phyloP scores from a whole-genome alignment of 2,329 filamentous ascomycete species.

The Aspergillus sp. region DNA sequence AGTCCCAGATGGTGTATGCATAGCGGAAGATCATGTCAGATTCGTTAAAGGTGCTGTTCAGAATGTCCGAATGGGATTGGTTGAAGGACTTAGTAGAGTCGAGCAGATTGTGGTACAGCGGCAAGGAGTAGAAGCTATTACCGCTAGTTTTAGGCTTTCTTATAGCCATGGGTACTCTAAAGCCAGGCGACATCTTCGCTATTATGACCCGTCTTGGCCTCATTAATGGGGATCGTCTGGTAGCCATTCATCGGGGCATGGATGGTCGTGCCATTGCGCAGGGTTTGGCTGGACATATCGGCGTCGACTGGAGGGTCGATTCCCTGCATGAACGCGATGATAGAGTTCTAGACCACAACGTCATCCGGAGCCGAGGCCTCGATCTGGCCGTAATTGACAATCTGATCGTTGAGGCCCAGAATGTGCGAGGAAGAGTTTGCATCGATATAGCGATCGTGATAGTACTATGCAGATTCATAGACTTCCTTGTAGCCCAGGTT shows the following conservation, averaged over 20 bases:
- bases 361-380: slow-evolving; percentile 63
- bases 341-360: slow-evolving; percentile 70
- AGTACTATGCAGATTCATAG: slow-evolving; percentile 63
- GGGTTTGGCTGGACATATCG: slow-evolving; percentile 47
- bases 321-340: slow-evolving; percentile 70
- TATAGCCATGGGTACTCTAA: slow-evolving; percentile 48
- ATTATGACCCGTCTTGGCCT: slow-evolving; percentile 51
- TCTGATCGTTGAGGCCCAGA: slow-evolving; percentile 53
- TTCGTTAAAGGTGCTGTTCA: slow-evolving; percentile 43
- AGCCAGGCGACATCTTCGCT: slow-evolving; percentile 50
- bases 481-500: slow-evolving; percentile 70
- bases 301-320: slow-evolving; percentile 69
- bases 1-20: slow-evolving; percentile 57
- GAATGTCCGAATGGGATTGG: slow-evolving; percentile 40
- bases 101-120: slow-evolving; percentile 40
- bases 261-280: slow-evolving; percentile 61
- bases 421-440: slow-evolving; percentile 52
- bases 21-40: slow-evolving; percentile 49
- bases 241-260: slow-evolving; percentile 66
- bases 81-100: slow-evolving; percentile 47
- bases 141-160: slow-evolving; percentile 48
- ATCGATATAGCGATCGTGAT: slow-evolving; percentile 64
- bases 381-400: slow-evolving; percentile 62
- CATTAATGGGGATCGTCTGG: slow-evolving; percentile 69
- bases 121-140: slow-evolving; percentile 48